phyloP scores from a whole-genome alignment of 2,329 filamentous ascomycete species.

The Penicillium sp. region DNA sequence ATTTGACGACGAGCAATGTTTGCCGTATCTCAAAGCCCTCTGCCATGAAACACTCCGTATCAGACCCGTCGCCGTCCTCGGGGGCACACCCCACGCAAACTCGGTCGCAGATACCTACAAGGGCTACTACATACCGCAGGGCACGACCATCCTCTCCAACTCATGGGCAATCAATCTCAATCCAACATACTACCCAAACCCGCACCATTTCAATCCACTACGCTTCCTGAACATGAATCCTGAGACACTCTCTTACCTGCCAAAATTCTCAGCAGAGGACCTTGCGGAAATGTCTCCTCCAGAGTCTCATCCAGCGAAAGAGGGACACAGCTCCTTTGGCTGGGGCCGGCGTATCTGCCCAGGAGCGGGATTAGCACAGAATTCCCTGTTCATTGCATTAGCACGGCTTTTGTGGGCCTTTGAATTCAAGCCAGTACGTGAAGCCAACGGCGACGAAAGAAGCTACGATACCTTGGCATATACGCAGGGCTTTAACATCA shows the following conservation, averaged over 20 bases:
- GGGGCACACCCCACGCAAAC: constrained; percentile 48
- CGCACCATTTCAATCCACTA: constrained; percentile 24
- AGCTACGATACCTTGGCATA: constrained; percentile 23
- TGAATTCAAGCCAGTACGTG: constrained; percentile 12
- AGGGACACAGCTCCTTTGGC: constrained; percentile 53
- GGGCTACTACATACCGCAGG: constrained; percentile 49
- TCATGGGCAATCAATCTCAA: constrained; percentile 29
- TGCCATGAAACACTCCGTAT: constrained; percentile 32
- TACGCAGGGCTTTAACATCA: constrained; percentile 24
- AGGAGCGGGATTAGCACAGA: constrained; percentile 55
- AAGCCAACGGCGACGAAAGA: constrained; percentile 20
- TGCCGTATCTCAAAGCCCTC: constrained; percentile 35
- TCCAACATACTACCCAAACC: constrained; percentile 19
- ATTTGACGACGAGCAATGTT: constrained; percentile 28
- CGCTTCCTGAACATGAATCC: constrained; percentile 16
- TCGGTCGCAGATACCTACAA: constrained; percentile 49
- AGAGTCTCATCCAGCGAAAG: constrained; percentile 21
- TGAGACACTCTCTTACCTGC: constrained; percentile 8
- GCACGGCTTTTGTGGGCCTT: constrained; percentile 23
- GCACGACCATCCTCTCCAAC: constrained; percentile 43
- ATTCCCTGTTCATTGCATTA: constrained; percentile 47
- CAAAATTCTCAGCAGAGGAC: constrained; percentile 7
- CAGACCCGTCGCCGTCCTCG: constrained; percentile 46
- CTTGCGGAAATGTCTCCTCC: constrained; percentile 3
- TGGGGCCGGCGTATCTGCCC: constrained; percentile 53